A percentile compares a stretch with the other conserved stretches of the same genome.
phyloP scores from a whole-genome alignment of 140 eudicot genomes.

The Oenanthe javanica region DNA sequence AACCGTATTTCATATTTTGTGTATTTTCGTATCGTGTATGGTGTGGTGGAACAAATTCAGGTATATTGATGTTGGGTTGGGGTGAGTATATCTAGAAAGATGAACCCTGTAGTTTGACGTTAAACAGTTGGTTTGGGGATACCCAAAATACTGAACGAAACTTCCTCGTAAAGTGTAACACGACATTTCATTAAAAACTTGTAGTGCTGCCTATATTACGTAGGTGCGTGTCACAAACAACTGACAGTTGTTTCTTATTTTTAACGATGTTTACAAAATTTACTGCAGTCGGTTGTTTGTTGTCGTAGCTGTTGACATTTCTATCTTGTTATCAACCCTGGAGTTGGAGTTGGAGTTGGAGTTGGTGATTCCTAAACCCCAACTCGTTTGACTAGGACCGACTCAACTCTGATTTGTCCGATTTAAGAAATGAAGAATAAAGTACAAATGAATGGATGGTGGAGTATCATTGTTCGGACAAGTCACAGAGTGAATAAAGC shows the following conservation, averaged over 20 bases:
- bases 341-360: no score
- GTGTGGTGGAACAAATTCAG: no score
- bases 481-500: background rate
- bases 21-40: no score
- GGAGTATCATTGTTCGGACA: no score
- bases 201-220: background rate
- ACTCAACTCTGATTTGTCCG: conserved; percentile 1
- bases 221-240: background rate
- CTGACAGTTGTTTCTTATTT: conserved; percentile 9
- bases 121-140: conserved; percentile 16
- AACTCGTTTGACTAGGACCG: background rate
- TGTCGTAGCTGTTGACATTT: conserved; percentile 2
- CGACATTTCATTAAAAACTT: conserved; percentile 16
- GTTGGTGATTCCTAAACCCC: background rate
- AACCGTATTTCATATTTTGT: no score
- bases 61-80: background rate
- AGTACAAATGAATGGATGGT: background rate
- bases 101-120: background rate
- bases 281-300: background rate
- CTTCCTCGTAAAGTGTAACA: conserved; percentile 36
- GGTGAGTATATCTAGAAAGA: conserved; percentile 19
- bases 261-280: conserved; percentile 3
- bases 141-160: conserved; percentile 9
- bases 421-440: background rate
- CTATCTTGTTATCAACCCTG: background rate